Conservation (phyloP, 306 rosid species). For the Cicer bijugum region DNA sequence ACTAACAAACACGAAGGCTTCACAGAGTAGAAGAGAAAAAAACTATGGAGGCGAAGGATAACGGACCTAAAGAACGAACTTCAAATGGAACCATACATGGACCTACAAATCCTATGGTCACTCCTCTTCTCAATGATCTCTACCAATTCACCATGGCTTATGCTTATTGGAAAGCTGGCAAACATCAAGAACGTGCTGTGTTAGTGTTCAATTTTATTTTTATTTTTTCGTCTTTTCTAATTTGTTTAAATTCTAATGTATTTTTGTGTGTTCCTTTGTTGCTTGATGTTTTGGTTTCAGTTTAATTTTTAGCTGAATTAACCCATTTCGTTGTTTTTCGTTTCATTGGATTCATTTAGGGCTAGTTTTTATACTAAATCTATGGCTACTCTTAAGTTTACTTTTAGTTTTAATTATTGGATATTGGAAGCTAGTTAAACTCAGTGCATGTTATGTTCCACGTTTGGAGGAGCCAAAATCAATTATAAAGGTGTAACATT, state of each 20-base stretch:
- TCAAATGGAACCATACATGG: slow-evolving; percentile 52
- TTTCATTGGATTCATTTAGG: slow-evolving; percentile 26
- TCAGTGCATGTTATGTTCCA: too few relatives aligned
- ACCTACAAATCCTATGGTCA: slow-evolving; percentile 94
- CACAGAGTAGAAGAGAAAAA: not conserved
- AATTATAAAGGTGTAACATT: too few relatives aligned
- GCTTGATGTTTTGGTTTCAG: slow-evolving; percentile 41
- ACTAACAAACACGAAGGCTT: not conserved
- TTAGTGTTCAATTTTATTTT: slow-evolving; percentile 44
- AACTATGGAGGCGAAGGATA: slow-evolving; percentile 61
- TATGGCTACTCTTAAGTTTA: not conserved
- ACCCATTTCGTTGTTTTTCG: not conserved
- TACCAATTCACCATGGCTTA: slow-evolving; percentile 99
- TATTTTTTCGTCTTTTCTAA: not conserved
- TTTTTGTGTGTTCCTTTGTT: not conserved
- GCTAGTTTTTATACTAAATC: not conserved
- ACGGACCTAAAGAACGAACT: slow-evolving; percentile 54
- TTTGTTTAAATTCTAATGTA: not conserved
- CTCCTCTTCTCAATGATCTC: slow-evolving; percentile 97
- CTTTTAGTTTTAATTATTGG: not conserved
- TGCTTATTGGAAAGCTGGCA: slow-evolving; percentile 99
- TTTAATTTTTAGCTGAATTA: slow-evolving; percentile 28
- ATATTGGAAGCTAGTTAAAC: not conserved
- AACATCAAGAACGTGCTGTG: slow-evolving; percentile 95
- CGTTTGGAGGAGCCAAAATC: too few relatives aligned